These are phyloP conservation scores for Verbascum thapsus DNA, from an alignment of 257 asterid genomes.

Conservation along the genomic window DNA sequence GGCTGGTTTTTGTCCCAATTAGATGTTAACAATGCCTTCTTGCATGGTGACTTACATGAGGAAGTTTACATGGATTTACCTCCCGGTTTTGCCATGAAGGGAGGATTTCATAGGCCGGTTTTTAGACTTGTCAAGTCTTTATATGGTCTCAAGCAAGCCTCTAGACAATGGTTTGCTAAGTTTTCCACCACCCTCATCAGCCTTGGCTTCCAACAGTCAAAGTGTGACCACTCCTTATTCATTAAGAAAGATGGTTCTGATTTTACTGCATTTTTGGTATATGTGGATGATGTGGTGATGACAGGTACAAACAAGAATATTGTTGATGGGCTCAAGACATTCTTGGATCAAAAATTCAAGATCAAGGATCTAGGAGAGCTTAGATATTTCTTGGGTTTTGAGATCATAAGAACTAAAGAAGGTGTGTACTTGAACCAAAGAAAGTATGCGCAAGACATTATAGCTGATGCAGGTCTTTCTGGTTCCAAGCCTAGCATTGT, in stretches of 20 bases:
- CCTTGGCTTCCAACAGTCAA: neutral
- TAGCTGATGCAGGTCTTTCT: neutral
- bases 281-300: slow-evolving; percentile 4
- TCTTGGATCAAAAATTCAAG: neutral
- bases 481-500: neutral
- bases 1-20: neutral
- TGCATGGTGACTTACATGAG: neutral
- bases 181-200: neutral
- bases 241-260: neutral
- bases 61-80: neutral
- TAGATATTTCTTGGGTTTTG: neutral
- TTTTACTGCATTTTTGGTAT: neutral
- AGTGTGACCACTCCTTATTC: neutral
- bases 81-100: neutral
- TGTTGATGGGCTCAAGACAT: neutral
- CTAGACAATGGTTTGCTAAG: neutral
- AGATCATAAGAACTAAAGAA: neutral
- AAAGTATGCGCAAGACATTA: neutral
- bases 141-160: neutral
- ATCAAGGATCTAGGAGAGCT: neutral
- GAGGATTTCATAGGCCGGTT: neutral
- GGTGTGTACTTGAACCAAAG: neutral
- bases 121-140: neutral
- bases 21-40: neutral
- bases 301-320: neutral